Base-by-base conservation (phyloP, 2,329 filamentous ascomycete species). In the Rhynchosporium agropyri region DNA sequence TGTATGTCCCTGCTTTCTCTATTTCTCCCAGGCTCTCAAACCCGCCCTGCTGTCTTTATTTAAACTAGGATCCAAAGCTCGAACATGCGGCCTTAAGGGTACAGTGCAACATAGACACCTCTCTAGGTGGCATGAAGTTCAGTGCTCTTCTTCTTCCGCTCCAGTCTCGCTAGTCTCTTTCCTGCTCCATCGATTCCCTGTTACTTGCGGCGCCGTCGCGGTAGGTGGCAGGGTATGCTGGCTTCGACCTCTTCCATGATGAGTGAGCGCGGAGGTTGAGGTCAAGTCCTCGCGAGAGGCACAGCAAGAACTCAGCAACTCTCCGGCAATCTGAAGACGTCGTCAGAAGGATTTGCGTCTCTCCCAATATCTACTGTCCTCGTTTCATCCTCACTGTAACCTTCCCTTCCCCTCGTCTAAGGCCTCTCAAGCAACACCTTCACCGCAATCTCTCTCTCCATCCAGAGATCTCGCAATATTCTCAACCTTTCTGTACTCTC, bases 1-100 rank as follows among this genome's bases (percentile, higher is more conserved):
- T 45, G 43, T 53, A 62, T 55, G 38, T 13, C 53, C 26, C 60
- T 62, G 57, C 60, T 62, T 43, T 51, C 36, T 40, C 40, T 54
- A 10, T 49, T 46, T 56, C 29, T 61, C 26, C 36, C 33, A 51
- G 43, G 36, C 45, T 55, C 38, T 46, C 42, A 58, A 26, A 49
- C 55, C 28, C 48, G 42, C 40, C 12, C 36, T 56, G 38, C 53
- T 15, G 53, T 31, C 20, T 20, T 20, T 20, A 20, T 20, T 20
- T 1, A 20, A 20, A 20, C 20, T 20, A 20, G 20, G 20, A 20
- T 20, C 20, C 20, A 20, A 20, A 20, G 20, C 20, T 20, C 20
- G 20, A 20, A 20, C 20, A 20, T 20, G 20, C 20, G 20, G 20
- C 20, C 20, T 20, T 20, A 20, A 20, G 20, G 40, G 29, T 46